Evolutionary conservation across 2,329 filamentous ascomycete genomes (phyloP).

Genomic region (Plectosphaerella cucumerina): DNA sequence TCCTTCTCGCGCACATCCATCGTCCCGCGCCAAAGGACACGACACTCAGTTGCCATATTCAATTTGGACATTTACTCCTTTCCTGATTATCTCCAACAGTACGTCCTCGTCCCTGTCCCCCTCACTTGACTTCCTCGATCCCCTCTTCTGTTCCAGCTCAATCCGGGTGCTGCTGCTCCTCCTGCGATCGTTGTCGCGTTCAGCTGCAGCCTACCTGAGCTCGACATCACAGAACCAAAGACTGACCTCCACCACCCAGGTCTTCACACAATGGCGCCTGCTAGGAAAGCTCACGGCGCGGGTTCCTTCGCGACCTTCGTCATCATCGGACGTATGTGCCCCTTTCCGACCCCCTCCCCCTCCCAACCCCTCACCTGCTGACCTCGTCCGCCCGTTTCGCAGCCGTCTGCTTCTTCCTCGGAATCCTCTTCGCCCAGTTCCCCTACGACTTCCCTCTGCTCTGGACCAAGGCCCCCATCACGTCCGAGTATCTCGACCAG

Average conservation of each 20-base stretch:
- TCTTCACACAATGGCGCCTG: background rate
- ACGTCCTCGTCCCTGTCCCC: too few species aligned
- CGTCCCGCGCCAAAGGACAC: too few species aligned
- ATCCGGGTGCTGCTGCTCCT: too few species aligned
- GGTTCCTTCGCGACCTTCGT: constrained; percentile 91
- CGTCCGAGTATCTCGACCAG: constrained; percentile 70
- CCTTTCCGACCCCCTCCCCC: constrained; percentile 8
- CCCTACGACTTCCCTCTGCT: constrained; percentile 93
- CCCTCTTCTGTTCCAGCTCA: too few species aligned
- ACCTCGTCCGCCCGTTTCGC: constrained; percentile 2
- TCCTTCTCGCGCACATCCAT: too few species aligned
- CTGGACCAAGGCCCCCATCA: constrained; percentile 65
- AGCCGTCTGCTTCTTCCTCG: constrained; percentile 96
- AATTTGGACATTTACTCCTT: too few species aligned
- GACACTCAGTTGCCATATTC: constrained; percentile 33
- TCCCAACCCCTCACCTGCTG: background rate
- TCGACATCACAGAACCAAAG: background rate
- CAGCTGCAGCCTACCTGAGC: background rate
- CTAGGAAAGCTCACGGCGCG: constrained; percentile 53
- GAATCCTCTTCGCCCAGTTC: constrained; percentile 93
- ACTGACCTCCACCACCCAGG: background rate
- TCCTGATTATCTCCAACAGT: too few species aligned
- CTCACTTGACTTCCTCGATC: too few species aligned
- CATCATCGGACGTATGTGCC: constrained; percentile 82
- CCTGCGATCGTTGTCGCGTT: too few species aligned